Evolutionary conservation across 352 stramenopile species (phyloP), one percentile per base, ranked within the genome.

Genomic region (Phytophthora boehmeriae): DNA sequence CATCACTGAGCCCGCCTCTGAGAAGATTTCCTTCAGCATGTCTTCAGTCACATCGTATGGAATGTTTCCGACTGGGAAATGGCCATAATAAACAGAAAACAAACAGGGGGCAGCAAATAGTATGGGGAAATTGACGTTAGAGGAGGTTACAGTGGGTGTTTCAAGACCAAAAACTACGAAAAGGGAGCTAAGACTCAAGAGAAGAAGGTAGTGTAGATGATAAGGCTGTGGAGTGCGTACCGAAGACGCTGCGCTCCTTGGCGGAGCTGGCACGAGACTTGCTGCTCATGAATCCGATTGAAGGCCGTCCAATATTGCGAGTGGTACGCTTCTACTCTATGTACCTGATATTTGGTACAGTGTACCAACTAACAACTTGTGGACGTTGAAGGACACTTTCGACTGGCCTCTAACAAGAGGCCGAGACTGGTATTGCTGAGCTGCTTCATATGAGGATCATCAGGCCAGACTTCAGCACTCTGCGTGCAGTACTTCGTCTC

Each of bases 21-120:
- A 93, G 73, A 95, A 95, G 50, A 95, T 89, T 64, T 95, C 84
- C 59, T 88, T 88, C 35, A 95, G 84, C 83, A 84, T 84, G 9
- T 95, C 86, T 43, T 95, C 86, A 11, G 86, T 90, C 41, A 95
- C 86, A 80, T 95, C 86, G 66, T 95, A 95, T 44, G 86, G 86
- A 48, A 95, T 95, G 65, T 95, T 95, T 57, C 86, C 86, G 39
- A 95, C 86, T 95, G 63, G 10, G 27, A 39, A 54, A 36, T 63
- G 65, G 46, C n/a, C 50, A 54, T 43, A 28, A n/a, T 20, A 68
- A 53, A 14, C 48, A 1, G 10, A 56, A 42, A 54, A 43, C 19
- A 25, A 67, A 23, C 3, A 49, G 36, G n/a, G 51, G 25, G 51
- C 10, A 27, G 32, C 16, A 19, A 13, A 39, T 8, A 66, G 6